These are phyloP conservation scores for Chaetomiaceae sp. DNA, from an alignment of 2,329 filamentous ascomycete genomes.

Conservation along the genomic window DNA sequence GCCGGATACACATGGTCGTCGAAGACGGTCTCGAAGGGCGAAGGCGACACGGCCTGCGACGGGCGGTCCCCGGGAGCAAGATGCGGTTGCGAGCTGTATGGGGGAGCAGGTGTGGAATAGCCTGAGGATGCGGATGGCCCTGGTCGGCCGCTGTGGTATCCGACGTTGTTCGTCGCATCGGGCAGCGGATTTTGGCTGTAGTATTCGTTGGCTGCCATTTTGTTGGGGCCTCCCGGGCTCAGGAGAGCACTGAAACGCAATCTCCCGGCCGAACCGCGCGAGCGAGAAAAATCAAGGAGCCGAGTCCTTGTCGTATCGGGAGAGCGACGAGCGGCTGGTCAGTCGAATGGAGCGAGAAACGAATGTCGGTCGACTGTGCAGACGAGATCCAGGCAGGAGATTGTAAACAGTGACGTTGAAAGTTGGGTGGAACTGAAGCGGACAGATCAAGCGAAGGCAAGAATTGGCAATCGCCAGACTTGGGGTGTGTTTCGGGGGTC, in stretches of 20 bases:
- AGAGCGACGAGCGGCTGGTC: neutral
- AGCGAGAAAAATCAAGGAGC: slow-evolving; percentile 6
- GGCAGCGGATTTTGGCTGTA: slow-evolving; percentile 43
- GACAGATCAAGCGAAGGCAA: neutral
- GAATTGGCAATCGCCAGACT: neutral
- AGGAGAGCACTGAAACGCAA: slow-evolving; percentile 12
- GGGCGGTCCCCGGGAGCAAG: slow-evolving; percentile 31
- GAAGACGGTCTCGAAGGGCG: slow-evolving; percentile 63
- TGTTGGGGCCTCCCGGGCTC: slow-evolving; percentile 1
- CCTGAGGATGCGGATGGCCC: slow-evolving; percentile 16
- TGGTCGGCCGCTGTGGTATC: slow-evolving; percentile 18
- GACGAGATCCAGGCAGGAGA: neutral
- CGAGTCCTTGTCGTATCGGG: neutral
- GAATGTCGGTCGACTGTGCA: neutral
- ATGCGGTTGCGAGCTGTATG: slow-evolving; percentile 34
- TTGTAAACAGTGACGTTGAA: neutral
- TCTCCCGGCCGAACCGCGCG: neutral
- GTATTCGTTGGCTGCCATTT: slow-evolving; percentile 58
- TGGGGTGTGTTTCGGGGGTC: neutral
- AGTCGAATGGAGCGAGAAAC: no score
- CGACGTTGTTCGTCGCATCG: slow-evolving; percentile 41
- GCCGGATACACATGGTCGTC: slow-evolving; percentile 63
- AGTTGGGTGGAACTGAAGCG: neutral
- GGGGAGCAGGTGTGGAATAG: slow-evolving; percentile 26
- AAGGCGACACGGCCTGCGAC: slow-evolving; percentile 31